A percentile compares a stretch with the other conserved stretches of the same genome.
Conservation (phyloP, 2,329 filamentous ascomycete genomes). For the Cercospora citrullina region DNA sequence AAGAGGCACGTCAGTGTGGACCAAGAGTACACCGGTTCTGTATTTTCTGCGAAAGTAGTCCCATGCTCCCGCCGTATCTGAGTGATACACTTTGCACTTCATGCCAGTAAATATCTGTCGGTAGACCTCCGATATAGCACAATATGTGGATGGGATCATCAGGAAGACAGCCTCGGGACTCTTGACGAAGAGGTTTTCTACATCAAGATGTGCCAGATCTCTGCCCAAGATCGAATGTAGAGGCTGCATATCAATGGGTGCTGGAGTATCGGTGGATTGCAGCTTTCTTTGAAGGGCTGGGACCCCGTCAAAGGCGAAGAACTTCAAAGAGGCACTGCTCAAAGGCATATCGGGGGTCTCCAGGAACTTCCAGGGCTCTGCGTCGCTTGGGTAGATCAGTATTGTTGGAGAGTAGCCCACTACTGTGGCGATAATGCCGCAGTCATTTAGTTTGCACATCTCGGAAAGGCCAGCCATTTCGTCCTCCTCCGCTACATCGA, state of each 20-base stretch:
- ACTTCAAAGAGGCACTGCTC: constrained; percentile 16
- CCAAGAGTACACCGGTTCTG: constrained; percentile 29
- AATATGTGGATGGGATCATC: constrained; percentile 28
- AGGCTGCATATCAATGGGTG: neutral
- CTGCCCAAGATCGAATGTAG: neutral
- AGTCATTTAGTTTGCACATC: constrained; percentile 27
- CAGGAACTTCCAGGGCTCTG: constrained; percentile 34
- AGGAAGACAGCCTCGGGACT: constrained; percentile 29
- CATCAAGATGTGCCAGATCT: constrained; percentile 17
- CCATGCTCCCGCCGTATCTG: constrained; percentile 32
- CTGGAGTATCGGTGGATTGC: neutral
- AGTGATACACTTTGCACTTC: constrained; percentile 31
- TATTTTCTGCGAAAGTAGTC: constrained; percentile 28
- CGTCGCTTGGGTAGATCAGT: constrained; percentile 32
- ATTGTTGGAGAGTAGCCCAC: constrained; percentile 21
- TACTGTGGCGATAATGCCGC: constrained; percentile 25
- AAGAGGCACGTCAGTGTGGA: constrained; percentile 39
- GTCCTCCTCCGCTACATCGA: constrained; percentile 2
- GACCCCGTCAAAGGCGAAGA: constrained; percentile 18
- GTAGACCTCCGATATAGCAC: constrained; percentile 29
- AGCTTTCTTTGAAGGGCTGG: neutral
- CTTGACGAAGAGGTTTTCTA: constrained; percentile 10
- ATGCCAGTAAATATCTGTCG: constrained; percentile 24
- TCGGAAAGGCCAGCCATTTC: constrained; percentile 24
- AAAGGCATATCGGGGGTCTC: constrained; percentile 11